phyloP scores from a whole-genome alignment of 2,329 filamentous ascomycete genomes.

The Paraphaeosphaeria sporulosa region DNA sequence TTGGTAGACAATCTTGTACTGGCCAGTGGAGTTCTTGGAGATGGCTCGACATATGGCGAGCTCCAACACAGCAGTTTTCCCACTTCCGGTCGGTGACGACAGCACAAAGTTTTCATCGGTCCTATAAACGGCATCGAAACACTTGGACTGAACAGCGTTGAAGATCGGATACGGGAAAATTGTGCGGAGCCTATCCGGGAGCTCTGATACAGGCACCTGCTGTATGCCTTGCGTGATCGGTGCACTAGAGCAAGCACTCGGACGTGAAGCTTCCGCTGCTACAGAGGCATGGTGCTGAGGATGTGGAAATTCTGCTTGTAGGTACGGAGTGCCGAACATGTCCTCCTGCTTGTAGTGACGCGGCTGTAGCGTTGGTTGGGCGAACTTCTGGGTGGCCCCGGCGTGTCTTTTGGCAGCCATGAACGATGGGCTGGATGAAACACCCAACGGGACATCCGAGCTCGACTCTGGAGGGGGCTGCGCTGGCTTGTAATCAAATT shows the following conservation, averaged over 20 bases:
- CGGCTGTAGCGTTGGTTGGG: background rate
- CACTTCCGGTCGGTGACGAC: slow-evolving; percentile 83
- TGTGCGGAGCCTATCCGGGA: slow-evolving; percentile 73
- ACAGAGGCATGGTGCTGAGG: slow-evolving; percentile 2
- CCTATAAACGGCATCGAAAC: slow-evolving; percentile 71
- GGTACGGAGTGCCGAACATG: background rate
- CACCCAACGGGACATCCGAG: slow-evolving; percentile 37
- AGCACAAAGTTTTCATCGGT: slow-evolving; percentile 79
- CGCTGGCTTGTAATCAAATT: slow-evolving; percentile 32
- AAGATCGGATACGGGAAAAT: slow-evolving; percentile 78
- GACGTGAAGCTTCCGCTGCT: background rate
- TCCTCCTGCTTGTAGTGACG: background rate
- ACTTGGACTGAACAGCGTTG: slow-evolving; percentile 84
- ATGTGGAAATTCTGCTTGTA: background rate
- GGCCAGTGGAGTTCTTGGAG: slow-evolving; percentile 60
- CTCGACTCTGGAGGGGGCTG: slow-evolving; percentile 31
- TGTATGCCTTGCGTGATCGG: slow-evolving; percentile 65
- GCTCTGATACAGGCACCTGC: slow-evolving; percentile 64
- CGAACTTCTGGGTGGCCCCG: slow-evolving; percentile 12
- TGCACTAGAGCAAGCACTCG: slow-evolving; percentile 7
- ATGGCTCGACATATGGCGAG: slow-evolving; percentile 80
- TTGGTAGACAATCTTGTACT: slow-evolving; percentile 85
- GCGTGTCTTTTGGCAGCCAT: slow-evolving; percentile 44
- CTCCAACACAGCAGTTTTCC: slow-evolving; percentile 83
- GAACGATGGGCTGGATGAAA: slow-evolving; percentile 52